A percentile compares a stretch with the other conserved stretches of the same genome.
Conservation (phyloP, 495 filamentous ascomycete genomes). For the Hypoxylon intermedium region DNA sequence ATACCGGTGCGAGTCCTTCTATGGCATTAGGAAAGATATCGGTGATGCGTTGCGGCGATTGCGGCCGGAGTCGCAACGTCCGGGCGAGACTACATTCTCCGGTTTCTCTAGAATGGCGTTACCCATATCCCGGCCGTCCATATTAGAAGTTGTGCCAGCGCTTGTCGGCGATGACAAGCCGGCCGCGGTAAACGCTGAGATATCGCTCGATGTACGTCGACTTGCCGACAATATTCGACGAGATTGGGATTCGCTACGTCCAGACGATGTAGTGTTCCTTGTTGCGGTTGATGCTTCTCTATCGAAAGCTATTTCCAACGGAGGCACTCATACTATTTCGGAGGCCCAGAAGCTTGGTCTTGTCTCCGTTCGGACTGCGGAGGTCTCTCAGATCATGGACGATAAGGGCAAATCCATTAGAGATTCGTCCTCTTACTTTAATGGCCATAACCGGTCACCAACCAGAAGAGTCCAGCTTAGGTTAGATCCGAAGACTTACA, state of each 20-base stretch:
- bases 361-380: conserved; percentile 77
- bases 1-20: conserved; percentile 91
- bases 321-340: conserved; percentile 53
- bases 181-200: conserved; percentile 85
- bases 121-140: conserved; percentile 82
- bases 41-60: conserved; percentile 81
- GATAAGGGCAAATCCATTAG: conserved; percentile 81
- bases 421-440: conserved; percentile 57
- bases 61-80: conserved; percentile 68
- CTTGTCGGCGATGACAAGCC: conserved; percentile 85
- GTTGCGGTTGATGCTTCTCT: conserved; percentile 71
- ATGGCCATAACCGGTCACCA: conserved; percentile 51
- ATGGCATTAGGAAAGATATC: conserved; percentile 89
- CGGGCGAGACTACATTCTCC: conserved; percentile 72
- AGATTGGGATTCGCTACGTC: conserved; percentile 91
- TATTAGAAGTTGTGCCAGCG: conserved; percentile 84
- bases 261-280: conserved; percentile 90
- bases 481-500: conserved; percentile 80
- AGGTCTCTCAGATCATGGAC: conserved; percentile 87
- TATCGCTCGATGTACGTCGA: conserved; percentile 83
- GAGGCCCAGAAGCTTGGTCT: conserved; percentile 69
- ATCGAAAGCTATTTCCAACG: conserved; percentile 62
- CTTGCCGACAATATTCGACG: conserved; percentile 74
- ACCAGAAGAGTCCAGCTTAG: conserved; percentile 78
- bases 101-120: conserved; percentile 94